phyloP scores from a whole-genome alignment of 306 rosid genomes.

The Ziziphus jujuba region DNA sequence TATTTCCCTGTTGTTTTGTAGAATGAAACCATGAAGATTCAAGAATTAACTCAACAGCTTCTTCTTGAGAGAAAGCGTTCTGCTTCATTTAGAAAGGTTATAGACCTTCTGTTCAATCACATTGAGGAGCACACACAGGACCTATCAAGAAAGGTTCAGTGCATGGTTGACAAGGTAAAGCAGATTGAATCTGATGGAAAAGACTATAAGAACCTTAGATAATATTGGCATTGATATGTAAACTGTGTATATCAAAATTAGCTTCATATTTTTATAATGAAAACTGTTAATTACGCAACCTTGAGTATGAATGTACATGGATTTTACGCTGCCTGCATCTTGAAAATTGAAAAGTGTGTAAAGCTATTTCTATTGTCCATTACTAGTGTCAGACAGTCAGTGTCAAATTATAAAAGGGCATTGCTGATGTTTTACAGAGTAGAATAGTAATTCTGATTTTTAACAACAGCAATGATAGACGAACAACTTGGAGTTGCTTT shows the following conservation, averaged over 20 bases:
- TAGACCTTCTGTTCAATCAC: constrained; percentile 34
- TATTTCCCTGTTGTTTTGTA: not conserved
- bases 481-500: too few species aligned
- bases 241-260: constrained; percentile 4
- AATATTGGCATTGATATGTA: constrained; percentile 2
- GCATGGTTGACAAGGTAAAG: constrained; percentile 22
- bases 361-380: too few species aligned
- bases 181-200: constrained; percentile 32
- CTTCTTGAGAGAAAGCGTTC: constrained; percentile 39
- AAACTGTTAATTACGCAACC: not conserved
- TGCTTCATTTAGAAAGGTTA: constrained; percentile 33
- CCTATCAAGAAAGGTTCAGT: constrained; percentile 25
- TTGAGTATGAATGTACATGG: not conserved
- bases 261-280: not conserved
- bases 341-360: too few species aligned
- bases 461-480: too few species aligned
- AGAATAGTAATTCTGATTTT: too few species aligned
- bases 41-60: constrained; percentile 30
- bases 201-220: constrained; percentile 8
- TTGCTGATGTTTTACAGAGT: too few species aligned
- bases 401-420: too few species aligned
- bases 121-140: constrained; percentile 35
- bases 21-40: constrained; percentile 29
- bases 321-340: too few species aligned
- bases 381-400: too few species aligned